Conservation (phyloP, 2,329 filamentous ascomycete genomes). For the Plectosphaerella plurivora region DNA sequence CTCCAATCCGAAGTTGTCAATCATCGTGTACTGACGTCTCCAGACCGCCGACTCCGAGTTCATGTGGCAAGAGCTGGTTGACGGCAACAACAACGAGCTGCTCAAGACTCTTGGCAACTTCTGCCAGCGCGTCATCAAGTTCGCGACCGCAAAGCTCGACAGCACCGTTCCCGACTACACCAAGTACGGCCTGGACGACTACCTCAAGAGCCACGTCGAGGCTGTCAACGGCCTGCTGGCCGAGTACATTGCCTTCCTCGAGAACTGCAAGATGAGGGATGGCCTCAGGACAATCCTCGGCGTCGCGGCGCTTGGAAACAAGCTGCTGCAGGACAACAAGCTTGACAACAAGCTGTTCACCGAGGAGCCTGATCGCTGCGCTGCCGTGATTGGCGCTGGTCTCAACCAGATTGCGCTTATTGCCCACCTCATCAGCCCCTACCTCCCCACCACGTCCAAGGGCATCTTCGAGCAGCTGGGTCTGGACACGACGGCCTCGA, state of each 20-base stretch:
- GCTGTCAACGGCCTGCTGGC: conserved; percentile 64
- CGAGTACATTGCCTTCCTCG: conserved; percentile 63
- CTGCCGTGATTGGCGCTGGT: conserved; percentile 67
- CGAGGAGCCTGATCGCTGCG: conserved; percentile 49
- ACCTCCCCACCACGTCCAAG: conserved; percentile 74
- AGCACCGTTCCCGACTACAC: conserved; percentile 62
- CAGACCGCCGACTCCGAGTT: conserved; percentile 78
- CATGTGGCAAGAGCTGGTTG: conserved; percentile 80
- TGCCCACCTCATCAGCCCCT: conserved; percentile 73
- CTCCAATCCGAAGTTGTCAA: not conserved
- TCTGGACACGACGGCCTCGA: conserved; percentile 43
- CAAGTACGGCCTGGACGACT: conserved; percentile 47
- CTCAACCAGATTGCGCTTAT: conserved; percentile 81
- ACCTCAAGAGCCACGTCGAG: conserved; percentile 48
- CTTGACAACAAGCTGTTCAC: conserved; percentile 51
- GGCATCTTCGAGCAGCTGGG: conserved; percentile 77
- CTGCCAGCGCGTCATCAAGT: conserved; percentile 66
- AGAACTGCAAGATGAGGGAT: conserved; percentile 66
- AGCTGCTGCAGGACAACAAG: conserved; percentile 46
- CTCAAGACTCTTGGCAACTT: conserved; percentile 72
- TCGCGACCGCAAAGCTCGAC: conserved; percentile 71
- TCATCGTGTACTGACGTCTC: not conserved
- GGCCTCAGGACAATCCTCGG: conserved; percentile 63
- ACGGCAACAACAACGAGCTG: conserved; percentile 86
- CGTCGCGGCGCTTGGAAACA: conserved; percentile 55